Percentiles rank a stretch among this genome's conserved stretches.
These are phyloP conservation scores for Mercurialis annua DNA, from an alignment of 345 rosid genomes.

Conservation along the genomic window DNA sequence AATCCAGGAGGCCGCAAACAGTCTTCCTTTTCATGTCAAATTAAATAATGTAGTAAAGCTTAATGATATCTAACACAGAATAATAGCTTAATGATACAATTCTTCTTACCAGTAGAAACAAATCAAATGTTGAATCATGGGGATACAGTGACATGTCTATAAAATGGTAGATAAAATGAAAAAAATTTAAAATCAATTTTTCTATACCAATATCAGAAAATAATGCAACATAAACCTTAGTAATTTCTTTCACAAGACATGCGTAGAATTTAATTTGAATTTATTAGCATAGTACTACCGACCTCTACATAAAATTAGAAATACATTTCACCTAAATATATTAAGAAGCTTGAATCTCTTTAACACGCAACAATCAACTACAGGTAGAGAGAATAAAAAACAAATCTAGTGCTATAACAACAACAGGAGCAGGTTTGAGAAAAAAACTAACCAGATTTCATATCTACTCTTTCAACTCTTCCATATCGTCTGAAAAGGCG, in stretches of 20 bases:
- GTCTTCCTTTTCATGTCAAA: background rate
- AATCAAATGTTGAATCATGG: background rate
- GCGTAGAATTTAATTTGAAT: too few species aligned
- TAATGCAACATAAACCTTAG: background rate
- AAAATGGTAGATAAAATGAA: background rate
- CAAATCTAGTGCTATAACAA: too few species aligned
- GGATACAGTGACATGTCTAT: background rate
- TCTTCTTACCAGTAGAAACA: background rate
- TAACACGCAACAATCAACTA: too few species aligned
- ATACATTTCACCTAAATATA: too few species aligned
- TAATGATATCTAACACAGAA: background rate
- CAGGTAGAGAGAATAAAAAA: too few species aligned
- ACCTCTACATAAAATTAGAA: too few species aligned
- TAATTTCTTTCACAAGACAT: too few species aligned
- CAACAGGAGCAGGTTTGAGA: background rate
- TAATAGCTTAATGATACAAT: background rate
- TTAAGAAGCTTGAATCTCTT: too few species aligned
- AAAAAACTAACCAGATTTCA: slow-evolving; percentile 78
- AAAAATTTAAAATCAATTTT: background rate
- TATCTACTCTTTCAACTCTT: slow-evolving; percentile 81
- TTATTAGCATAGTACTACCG: too few species aligned
- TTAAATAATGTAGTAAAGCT: background rate
- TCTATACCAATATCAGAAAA: background rate
- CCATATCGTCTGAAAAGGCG: slow-evolving; percentile 84
- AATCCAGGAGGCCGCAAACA: background rate